phyloP scores from a whole-genome alignment of 129 eudicot species.

The Lonicera japonica region DNA sequence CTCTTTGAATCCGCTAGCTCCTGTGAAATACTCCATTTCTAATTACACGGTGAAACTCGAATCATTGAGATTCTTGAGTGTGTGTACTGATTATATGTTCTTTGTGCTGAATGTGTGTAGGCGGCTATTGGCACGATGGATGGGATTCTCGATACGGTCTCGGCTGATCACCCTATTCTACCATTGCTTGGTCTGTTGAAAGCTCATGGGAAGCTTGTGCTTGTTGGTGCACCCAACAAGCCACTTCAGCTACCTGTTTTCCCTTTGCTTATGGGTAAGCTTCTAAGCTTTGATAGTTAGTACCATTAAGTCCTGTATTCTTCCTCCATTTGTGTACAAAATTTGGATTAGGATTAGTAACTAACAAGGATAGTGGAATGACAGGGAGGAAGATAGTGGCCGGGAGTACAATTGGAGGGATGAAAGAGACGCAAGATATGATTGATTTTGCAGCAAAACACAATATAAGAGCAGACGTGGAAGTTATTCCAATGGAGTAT shows the following conservation, averaged over 20 bases:
- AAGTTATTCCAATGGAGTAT: conserved; percentile 33
- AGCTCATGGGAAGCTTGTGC: conserved; percentile 23
- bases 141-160: conserved; percentile 31
- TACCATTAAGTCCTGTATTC: too few species aligned
- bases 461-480: conserved; percentile 37
- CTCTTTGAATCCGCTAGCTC: too few species aligned
- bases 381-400: conserved; percentile 38
- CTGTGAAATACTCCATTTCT: too few species aligned
- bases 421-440: conserved; percentile 45
- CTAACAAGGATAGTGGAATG: neutral
- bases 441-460: conserved; percentile 42
- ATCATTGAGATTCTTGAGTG: too few species aligned
- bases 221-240: conserved; percentile 27
- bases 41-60: too few species aligned
- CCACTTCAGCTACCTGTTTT: conserved; percentile 28
- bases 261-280: conserved; percentile 32
- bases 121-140: conserved; percentile 22
- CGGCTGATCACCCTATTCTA: conserved; percentile 23
- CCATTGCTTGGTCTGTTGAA: conserved; percentile 29
- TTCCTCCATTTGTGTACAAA: neutral
- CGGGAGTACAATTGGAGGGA: conserved; percentile 37
- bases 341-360: too few species aligned
- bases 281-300: neutral
- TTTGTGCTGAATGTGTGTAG: conserved; percentile 8
- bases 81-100: neutral